Conservation (phyloP, 2,329 filamentous ascomycete species). For the Cladobotryum protrusum region DNA sequence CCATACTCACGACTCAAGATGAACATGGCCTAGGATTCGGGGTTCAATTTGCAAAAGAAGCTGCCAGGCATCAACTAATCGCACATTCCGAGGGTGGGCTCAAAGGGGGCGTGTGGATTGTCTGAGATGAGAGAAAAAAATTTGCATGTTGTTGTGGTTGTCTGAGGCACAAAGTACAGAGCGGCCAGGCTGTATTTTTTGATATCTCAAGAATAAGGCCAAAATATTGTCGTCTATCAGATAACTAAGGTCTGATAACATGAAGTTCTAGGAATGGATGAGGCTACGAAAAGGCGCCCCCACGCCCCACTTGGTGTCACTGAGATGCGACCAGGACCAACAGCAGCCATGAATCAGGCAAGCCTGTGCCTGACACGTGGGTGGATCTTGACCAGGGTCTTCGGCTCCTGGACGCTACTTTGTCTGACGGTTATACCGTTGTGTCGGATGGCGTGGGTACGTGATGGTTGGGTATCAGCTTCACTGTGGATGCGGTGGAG, state of each 20-base stretch:
- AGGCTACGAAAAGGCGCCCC: slow-evolving; percentile 11
- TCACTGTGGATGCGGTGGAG: background rate
- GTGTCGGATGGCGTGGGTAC: background rate
- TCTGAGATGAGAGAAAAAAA: slow-evolving; percentile 7
- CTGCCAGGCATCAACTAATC: background rate
- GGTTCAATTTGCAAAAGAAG: background rate
- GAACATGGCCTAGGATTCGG: background rate
- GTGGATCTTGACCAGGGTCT: slow-evolving; percentile 14
- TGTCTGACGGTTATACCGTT: background rate
- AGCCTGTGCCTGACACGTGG: slow-evolving; percentile 17
- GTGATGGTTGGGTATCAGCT: background rate
- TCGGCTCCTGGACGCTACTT: slow-evolving; percentile 2
- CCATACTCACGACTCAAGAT: too few species aligned
- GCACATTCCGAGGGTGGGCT: background rate
- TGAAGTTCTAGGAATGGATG: slow-evolving; percentile 12
- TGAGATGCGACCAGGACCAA: background rate
- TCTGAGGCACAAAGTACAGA: slow-evolving; percentile 16
- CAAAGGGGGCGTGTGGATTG: background rate
- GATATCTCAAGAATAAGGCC: slow-evolving; percentile 8
- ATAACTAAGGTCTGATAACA: slow-evolving; percentile 11
- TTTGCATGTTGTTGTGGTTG: slow-evolving; percentile 9
- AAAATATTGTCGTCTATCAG: slow-evolving; percentile 7
- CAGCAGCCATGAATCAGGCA: background rate
- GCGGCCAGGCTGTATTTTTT: background rate
- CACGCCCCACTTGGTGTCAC: slow-evolving; percentile 14